A percentile compares a stretch with the other conserved stretches of the same genome.
Evolutionary conservation across 768 basidiomycete genomes (phyloP).

Genomic region (Cubamyces lactineus): DNA sequence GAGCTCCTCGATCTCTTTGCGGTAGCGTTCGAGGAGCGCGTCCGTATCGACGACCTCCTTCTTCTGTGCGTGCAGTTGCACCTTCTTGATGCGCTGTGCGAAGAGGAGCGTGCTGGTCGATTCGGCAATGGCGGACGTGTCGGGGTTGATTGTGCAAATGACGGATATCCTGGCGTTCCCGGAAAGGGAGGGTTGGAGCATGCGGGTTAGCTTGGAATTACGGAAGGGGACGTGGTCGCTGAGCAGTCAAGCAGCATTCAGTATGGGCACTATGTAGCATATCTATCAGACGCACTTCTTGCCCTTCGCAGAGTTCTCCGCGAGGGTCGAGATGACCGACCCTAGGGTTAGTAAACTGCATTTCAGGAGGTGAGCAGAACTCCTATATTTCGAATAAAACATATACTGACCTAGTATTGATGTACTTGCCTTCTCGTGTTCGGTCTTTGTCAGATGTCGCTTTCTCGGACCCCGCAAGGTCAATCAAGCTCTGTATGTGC

Average conservation of each 20-base stretch:
- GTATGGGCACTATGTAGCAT: neutral
- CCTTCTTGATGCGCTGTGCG: slow-evolving; percentile 89
- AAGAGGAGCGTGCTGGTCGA: slow-evolving; percentile 89
- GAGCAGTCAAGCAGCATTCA: slow-evolving; percentile 5
- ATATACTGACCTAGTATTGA: slow-evolving; percentile 75
- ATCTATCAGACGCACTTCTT: slow-evolving; percentile 53
- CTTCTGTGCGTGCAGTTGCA: slow-evolving; percentile 87
- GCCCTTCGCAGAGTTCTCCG: slow-evolving; percentile 80
- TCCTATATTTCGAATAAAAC: neutral
- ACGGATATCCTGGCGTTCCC: slow-evolving; percentile 97
- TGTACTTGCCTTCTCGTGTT: slow-evolving; percentile 95
- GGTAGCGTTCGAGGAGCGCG: slow-evolving; percentile 91
- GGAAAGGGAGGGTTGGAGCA: slow-evolving; percentile 92
- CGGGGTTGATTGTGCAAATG: slow-evolving; percentile 94
- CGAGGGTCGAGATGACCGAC: slow-evolving; percentile 88
- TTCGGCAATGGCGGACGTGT: slow-evolving; percentile 75
- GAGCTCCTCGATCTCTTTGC: slow-evolving; percentile 92
- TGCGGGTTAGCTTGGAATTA: slow-evolving; percentile 92
- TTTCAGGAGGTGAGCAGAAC: neutral
- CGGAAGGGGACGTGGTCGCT: slow-evolving; percentile 94
- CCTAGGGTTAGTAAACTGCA: slow-evolving; percentile 87
- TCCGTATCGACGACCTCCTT: slow-evolving; percentile 94
- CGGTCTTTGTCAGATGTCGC: slow-evolving; percentile 95
- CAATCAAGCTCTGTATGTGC: slow-evolving; percentile 75
- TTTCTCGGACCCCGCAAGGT: slow-evolving; percentile 95